Evolutionary conservation across 169 alveolate genomes (phyloP).

Genomic region (Cryptosporidium ubiquitum): DNA sequence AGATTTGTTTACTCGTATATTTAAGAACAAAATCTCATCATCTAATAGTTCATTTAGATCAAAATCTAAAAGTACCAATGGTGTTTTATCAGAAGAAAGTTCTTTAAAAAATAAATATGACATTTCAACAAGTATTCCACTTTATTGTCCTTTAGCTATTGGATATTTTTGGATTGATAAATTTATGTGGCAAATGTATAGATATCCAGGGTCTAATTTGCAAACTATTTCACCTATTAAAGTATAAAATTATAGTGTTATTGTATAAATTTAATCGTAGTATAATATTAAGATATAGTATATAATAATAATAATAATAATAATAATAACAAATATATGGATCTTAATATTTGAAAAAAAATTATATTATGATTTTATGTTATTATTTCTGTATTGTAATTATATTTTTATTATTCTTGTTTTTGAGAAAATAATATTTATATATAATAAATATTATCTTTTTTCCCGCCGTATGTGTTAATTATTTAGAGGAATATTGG

Average conservation of each 20-base stretch:
- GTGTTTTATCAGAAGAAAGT: background rate
- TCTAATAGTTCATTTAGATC: constrained; percentile 3
- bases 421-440: too few relatives aligned
- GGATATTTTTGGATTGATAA: constrained; percentile 60
- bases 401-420: too few relatives aligned
- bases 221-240: constrained; percentile 38
- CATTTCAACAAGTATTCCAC: constrained; percentile 12
- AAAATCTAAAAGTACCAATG: background rate
- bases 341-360: background rate
- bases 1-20: background rate
- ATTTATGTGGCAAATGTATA: constrained; percentile 71
- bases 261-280: background rate
- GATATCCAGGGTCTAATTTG: constrained; percentile 45
- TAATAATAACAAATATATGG: too few relatives aligned
- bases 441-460: too few relatives aligned
- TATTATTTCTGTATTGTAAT: too few relatives aligned
- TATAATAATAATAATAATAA: too few relatives aligned
- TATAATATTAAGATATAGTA: too few relatives aligned
- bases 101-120: background rate
- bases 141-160: constrained; percentile 50
- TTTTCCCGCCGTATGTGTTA: background rate
- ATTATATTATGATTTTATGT: too few relatives aligned
- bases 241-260: background rate
- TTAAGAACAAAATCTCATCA: background rate
- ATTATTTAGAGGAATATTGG: background rate